Conservation (phyloP, 2,329 filamentous ascomycete species). For the Colletotrichum sp. region DNA sequence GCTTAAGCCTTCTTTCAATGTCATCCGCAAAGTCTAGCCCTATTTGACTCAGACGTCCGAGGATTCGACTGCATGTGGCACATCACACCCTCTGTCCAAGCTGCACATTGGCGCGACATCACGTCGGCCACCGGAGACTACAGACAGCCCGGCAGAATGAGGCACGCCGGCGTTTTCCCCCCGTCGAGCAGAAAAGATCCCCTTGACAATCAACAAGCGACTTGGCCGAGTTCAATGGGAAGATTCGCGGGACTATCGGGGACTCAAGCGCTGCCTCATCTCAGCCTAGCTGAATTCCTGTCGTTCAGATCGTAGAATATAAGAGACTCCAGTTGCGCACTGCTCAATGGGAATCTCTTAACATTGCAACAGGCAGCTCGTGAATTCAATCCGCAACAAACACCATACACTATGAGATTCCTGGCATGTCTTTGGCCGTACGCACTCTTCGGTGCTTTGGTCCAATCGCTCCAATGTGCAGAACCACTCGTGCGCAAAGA, state of each 20-base stretch:
- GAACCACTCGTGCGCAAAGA: background rate
- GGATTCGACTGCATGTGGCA: background rate
- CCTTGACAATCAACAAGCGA: background rate
- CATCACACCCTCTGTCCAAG: rapidly evolving
- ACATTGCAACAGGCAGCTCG: background rate
- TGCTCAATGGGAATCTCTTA: background rate
- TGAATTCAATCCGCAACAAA: background rate
- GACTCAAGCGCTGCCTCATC: background rate
- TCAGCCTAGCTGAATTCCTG: rapidly evolving
- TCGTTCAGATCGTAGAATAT: background rate
- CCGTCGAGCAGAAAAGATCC: background rate
- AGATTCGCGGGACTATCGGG: background rate
- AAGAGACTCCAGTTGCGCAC: background rate
- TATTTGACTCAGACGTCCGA: background rate
- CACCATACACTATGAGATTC: background rate
- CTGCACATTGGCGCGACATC: background rate
- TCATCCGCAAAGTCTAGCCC: background rate
- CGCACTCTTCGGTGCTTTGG: background rate
- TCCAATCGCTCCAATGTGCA: background rate
- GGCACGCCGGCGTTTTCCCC: background rate
- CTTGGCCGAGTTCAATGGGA: background rate
- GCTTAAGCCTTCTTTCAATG: background rate
- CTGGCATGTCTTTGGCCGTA: background rate
- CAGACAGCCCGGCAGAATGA: background rate
- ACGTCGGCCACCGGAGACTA: background rate